Base-by-base conservation (phyloP, 805 yeast genomes). In the Lachancea sp. region DNA sequence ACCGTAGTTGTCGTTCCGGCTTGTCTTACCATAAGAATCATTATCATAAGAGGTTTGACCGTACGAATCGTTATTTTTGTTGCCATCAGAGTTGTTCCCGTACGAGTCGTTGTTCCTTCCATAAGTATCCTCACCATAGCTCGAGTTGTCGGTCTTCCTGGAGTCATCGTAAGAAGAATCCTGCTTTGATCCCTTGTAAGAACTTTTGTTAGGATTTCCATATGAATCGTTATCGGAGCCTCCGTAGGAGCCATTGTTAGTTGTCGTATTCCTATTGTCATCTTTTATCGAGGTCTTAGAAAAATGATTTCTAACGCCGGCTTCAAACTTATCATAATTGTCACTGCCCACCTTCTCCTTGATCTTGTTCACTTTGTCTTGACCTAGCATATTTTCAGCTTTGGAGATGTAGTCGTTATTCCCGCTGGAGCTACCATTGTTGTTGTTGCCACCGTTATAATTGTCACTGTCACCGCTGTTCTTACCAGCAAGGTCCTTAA, bases 401-500 rank as follows among this genome's bases (percentile, higher is more conserved):
- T 54, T 56, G 33, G 60, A 54, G 33, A 48, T 35, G 41, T 43
- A 40, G 38, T 47, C 41, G 34, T 41, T 34, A 20, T 46, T 45
- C 9, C 56, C 52, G 38, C 46, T 42, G 1, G 49, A 41, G 46
- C 47, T 42, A 48, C 48, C 50, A 38, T 45, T 44, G 3, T 47
- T 45, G 34, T 46, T 51, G 35, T 39, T 37, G 24, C 21, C 25
- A 43, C n/a, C 38, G 35, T 40, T 41, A 26, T 45, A 36, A 12
- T 36, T 34, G 22, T 42, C 40, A 15, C 46, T 34, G 60, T 59
- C 46, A 11, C 36, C 36, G 29, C 43, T 40, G 45, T 44, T 43
- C 37, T 49, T 48, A 31, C 46, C 43, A 30, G 64, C 57, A 37
- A 60, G 60, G 20, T 67, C 61, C 54, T 65, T 69, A 31, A 66